Percentiles rank a stretch among this genome's conserved stretches.
These are phyloP conservation scores for Wickerhamiella brachini DNA, from an alignment of 805 yeast species.

Conservation along the genomic window DNA sequence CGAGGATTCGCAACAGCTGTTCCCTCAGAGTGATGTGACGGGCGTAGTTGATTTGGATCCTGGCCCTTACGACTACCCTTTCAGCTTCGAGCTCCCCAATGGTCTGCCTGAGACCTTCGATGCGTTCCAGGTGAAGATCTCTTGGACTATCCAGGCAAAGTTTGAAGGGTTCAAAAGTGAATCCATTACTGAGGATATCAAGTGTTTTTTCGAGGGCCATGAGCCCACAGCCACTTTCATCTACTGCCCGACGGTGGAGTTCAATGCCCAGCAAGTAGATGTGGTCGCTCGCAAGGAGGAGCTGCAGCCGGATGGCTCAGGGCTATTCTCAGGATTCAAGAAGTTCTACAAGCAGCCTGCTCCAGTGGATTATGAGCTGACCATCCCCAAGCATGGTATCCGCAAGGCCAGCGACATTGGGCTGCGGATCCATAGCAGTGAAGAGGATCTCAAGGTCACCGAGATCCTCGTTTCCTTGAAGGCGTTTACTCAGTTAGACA, in stretches of 20 bases:
- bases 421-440: neutral
- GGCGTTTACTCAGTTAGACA: neutral
- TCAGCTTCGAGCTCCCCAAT: neutral
- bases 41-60: neutral
- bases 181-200: neutral
- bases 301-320: neutral
- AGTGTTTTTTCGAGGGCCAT: neutral
- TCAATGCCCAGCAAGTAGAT: neutral
- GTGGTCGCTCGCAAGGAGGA: neutral
- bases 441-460: neutral
- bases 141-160: neutral
- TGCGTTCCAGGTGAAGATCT: neutral
- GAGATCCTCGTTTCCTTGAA: neutral
- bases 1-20: neutral
- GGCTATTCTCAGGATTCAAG: neutral
- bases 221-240: neutral
- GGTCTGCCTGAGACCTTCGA: neutral
- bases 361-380: neutral
- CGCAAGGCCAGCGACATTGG: neutral
- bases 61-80: neutral
- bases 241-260: neutral
- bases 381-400: neutral
- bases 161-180: neutral
- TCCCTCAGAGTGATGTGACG: neutral
- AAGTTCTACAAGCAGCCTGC: neutral